A percentile compares a stretch with the other conserved stretches of the same genome.
Evolutionary conservation across 805 yeast species (phyloP).

Genomic region (Clavispora asparagi): DNA sequence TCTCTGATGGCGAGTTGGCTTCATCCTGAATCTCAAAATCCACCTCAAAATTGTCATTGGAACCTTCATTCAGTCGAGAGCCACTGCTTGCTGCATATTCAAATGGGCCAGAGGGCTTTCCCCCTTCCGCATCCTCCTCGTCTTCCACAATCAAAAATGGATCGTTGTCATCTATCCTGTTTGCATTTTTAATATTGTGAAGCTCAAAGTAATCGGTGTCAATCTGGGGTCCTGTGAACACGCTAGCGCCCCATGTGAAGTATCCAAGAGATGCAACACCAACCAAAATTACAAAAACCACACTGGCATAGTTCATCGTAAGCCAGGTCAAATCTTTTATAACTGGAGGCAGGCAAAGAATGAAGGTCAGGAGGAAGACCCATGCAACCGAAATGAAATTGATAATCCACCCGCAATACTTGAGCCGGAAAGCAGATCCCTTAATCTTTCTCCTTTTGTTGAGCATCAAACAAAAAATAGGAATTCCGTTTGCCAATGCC

Average conservation of each 20-base stretch:
- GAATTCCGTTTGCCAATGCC: constrained; percentile 72
- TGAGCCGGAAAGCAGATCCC: constrained; percentile 64
- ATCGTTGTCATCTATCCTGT: constrained; percentile 2
- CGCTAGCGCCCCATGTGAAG: constrained; percentile 54
- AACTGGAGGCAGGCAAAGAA: constrained; percentile 69
- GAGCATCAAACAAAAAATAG: constrained; percentile 58
- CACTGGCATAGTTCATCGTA: constrained; percentile 60
- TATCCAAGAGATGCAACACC: constrained; percentile 48
- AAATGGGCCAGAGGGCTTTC: neutral
- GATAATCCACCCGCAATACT: constrained; percentile 58
- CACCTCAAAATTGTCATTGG: neutral
- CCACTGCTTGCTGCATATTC: neutral
- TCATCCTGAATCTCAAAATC: neutral
- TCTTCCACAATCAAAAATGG: constrained; percentile 9
- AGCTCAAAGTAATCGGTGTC: constrained; percentile 41
- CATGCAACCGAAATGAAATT: constrained; percentile 57
- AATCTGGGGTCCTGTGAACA: constrained; percentile 61
- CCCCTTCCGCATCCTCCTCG: constrained; percentile 1
- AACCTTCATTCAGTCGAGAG: neutral
- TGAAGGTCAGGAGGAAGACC: constrained; percentile 52
- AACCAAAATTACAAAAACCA: constrained; percentile 48
- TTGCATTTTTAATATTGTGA: constrained; percentile 22
- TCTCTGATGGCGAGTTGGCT: neutral
- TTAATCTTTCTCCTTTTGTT: constrained; percentile 56
- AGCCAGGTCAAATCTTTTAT: constrained; percentile 35